These are phyloP conservation scores for Scleroderma citrinum DNA, from an alignment of 768 basidiomycete species.

Conservation along the genomic window DNA sequence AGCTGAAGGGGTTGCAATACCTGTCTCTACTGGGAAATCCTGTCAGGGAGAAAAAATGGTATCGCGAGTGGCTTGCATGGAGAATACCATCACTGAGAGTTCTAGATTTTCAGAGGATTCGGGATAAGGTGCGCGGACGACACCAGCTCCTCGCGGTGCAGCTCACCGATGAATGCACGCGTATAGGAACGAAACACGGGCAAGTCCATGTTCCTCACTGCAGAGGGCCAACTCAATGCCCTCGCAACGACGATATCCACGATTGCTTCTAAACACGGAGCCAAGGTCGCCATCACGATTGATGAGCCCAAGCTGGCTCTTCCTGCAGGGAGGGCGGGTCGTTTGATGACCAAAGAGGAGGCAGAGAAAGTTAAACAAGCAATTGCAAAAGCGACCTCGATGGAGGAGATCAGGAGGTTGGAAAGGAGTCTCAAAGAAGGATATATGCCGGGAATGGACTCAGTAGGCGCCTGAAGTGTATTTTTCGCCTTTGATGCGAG, in stretches of 20 bases:
- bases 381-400: constrained; percentile 84
- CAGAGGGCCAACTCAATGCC: constrained; percentile 69
- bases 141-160: constrained; percentile 15
- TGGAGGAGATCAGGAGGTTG: constrained; percentile 81
- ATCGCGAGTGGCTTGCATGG: constrained; percentile 94
- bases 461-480: constrained; percentile 62
- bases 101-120: constrained; percentile 91
- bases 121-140: constrained; percentile 78
- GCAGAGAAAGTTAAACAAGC: constrained; percentile 82
- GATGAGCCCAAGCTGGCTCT: constrained; percentile 72
- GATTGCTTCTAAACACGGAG: constrained; percentile 59
- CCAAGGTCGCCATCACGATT: constrained; percentile 58
- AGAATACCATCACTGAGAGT: constrained; percentile 83
- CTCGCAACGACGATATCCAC: constrained; percentile 75
- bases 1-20: constrained; percentile 67
- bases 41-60: constrained; percentile 88
- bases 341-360: constrained; percentile 88
- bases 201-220: constrained; percentile 72
- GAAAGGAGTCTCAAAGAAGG: constrained; percentile 83
- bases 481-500: background rate
- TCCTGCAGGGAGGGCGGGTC: constrained; percentile 63
- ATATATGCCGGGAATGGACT: constrained; percentile 72
- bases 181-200: constrained; percentile 74
- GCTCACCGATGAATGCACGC: constrained; percentile 21
- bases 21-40: constrained; percentile 78